Conservation (phyloP, 2,329 filamentous ascomycete genomes). For the Penicillium crustosum region DNA sequence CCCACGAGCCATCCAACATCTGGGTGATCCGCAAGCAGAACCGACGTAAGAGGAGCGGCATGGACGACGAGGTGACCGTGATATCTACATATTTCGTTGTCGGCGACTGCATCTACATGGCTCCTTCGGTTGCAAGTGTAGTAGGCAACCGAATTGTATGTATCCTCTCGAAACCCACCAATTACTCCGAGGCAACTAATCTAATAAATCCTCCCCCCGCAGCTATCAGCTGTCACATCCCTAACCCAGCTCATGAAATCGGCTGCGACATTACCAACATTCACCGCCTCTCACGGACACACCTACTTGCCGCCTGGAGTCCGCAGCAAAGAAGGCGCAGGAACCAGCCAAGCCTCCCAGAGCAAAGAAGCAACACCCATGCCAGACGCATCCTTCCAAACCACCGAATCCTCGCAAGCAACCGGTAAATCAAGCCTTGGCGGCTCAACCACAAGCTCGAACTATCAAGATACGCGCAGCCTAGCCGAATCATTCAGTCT, state of each 20-base stretch:
- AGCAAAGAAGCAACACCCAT: conserved; percentile 53
- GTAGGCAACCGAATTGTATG: conserved; percentile 56
- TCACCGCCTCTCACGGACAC: conserved; percentile 60
- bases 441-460: conserved; percentile 25
- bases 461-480: conserved; percentile 41
- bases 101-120: conserved; percentile 62
- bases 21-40: conserved; percentile 64
- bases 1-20: conserved; percentile 51
- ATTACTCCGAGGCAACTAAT: background rate
- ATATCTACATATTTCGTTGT: conserved; percentile 62
- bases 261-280: conserved; percentile 55
- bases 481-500: conserved; percentile 52
- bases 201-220: conserved; percentile 10
- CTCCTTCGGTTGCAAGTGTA: conserved; percentile 60
- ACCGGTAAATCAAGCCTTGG: conserved; percentile 28
- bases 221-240: conserved; percentile 58
- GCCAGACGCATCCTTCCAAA: conserved; percentile 31
- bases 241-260: conserved; percentile 57
- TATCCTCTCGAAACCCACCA: background rate
- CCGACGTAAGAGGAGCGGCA: conserved; percentile 45
- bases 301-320: conserved; percentile 56
- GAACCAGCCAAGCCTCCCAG: conserved; percentile 36
- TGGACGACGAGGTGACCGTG: conserved; percentile 52
- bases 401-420: conserved; percentile 25
- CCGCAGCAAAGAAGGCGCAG: conserved; percentile 36